Evolutionary conservation across 257 asterid species (phyloP), one percentile per base, ranked within the genome.

Genomic region (Nicotiana noctiflora): DNA sequence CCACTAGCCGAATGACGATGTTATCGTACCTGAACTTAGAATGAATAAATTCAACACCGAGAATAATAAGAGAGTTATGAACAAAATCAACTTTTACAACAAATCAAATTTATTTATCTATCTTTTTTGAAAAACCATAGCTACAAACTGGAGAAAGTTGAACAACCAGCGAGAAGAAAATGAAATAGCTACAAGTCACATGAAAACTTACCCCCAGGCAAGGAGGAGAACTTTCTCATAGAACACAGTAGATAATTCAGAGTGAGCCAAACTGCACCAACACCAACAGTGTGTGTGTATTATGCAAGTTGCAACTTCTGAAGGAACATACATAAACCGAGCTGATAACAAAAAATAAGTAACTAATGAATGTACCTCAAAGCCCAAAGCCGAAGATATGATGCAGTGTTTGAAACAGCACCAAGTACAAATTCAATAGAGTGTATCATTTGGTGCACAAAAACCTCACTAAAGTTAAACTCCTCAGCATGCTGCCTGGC

Each of bases 391-490:
- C 97, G 93, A 82, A 92, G 98, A 84, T 94, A 92, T 21, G 98
- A 94, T 70, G 98, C 97, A 77, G 98, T 94, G 84, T 94, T 94
- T 76, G 98, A 92, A 84, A 94, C 98, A 75, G 98, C 97, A 76
- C 98, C 98, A 61, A 94, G 93, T 62, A 94, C 96, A 77, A 94
- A 94, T 86, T 94, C 98, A 77, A 94, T 94, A 77, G 97, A 75
- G 80, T 94, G 98, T 89, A 94, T 94, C 98, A 92, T 92, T 81
- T 92, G 98, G 86, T 94, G 98, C 88, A 94, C 98, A 83, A 94
- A 94, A 46, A 90, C 94, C 89, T 94, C 98, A 86, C 96, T 92
- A 75, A 92, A 94, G 81, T 94, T 86, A 82, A 94, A 94, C 51
- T 91, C 97, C 81, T 91, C 97, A 15, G 79, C 89, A 74, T 62